phyloP scores from a whole-genome alignment of 768 basidiomycete genomes.

The Agrocybe praecox region DNA sequence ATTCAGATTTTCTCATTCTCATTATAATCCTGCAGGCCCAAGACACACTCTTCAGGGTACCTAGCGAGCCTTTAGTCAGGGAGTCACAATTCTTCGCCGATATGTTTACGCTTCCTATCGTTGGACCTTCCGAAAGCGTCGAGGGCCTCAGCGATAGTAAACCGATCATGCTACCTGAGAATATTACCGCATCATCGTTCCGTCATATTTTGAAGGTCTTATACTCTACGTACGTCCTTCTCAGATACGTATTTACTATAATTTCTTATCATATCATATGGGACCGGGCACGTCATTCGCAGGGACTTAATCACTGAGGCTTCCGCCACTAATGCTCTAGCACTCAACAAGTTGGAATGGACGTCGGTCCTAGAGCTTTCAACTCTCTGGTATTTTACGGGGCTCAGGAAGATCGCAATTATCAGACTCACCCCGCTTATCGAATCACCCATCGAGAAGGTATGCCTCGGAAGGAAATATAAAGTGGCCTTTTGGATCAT shows the following conservation, averaged over 20 bases:
- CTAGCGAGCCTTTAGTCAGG: neutral
- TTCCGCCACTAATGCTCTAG: neutral
- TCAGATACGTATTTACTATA: neutral
- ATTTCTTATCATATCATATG: neutral
- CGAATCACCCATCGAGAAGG: neutral
- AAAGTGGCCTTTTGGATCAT: slow-evolving; percentile 35
- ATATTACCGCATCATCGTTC: neutral
- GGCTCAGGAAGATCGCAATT: neutral
- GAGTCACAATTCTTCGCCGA: slow-evolving; percentile 7
- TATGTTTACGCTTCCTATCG: slow-evolving; percentile 4
- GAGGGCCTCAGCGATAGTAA: neutral
- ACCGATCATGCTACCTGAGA: slow-evolving; percentile 5
- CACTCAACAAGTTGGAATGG: neutral
- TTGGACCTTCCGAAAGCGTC: neutral
- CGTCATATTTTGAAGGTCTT: neutral
- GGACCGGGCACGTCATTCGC: neutral
- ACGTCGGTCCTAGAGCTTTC: neutral
- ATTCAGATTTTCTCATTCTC: too few relatives aligned
- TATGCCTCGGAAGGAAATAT: slow-evolving; percentile 33
- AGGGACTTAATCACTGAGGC: neutral
- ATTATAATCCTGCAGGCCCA: neutral
- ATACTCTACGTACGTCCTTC: neutral
- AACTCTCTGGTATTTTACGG: neutral
- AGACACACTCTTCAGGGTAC: slow-evolving; percentile 8
- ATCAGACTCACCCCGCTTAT: neutral